Conservation (phyloP, 2,329 filamentous ascomycete species). For the Aspergillus terreus region DNA sequence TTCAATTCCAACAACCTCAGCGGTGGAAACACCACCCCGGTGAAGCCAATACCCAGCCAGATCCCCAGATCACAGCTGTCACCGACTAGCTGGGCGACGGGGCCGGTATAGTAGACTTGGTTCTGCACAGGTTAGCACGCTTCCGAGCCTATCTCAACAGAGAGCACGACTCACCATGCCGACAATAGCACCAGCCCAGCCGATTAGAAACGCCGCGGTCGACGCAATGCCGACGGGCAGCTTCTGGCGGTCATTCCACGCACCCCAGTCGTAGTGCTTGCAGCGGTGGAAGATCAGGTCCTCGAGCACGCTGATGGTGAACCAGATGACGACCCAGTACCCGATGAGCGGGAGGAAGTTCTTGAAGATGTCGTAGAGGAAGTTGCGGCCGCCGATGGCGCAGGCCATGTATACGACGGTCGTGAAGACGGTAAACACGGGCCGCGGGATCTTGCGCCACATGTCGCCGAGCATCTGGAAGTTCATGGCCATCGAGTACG, state of each 20-base stretch:
- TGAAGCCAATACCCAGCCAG: constrained; percentile 35
- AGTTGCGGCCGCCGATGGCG: constrained; percentile 42
- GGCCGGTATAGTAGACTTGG: constrained; percentile 38
- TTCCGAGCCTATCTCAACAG: not conserved
- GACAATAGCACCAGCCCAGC: constrained; percentile 39
- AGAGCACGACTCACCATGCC: constrained; percentile 31
- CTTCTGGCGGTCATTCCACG: constrained; percentile 36
- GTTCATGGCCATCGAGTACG: constrained; percentile 44
- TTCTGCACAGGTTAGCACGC: constrained; percentile 16
- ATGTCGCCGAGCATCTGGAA: constrained; percentile 42
- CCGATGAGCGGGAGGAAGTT: constrained; percentile 46
- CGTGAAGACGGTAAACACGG: constrained; percentile 40
- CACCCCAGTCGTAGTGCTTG: constrained; percentile 38
- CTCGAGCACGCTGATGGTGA: constrained; percentile 42
- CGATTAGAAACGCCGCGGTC: constrained; percentile 33
- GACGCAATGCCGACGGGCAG: constrained; percentile 43
- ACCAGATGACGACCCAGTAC: constrained; percentile 45
- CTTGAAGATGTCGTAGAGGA: constrained; percentile 43
- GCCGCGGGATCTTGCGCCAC: constrained; percentile 38
- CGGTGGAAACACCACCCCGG: constrained; percentile 31
- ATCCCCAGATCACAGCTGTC: constrained; percentile 36
- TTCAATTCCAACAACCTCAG: constrained; percentile 32
- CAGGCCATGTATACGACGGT: constrained; percentile 42
- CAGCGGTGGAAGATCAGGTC: constrained; percentile 40
- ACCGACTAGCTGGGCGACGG: constrained; percentile 28